Evolutionary conservation across 768 basidiomycete species (phyloP).

Genomic region (Calvatia gigantea): DNA sequence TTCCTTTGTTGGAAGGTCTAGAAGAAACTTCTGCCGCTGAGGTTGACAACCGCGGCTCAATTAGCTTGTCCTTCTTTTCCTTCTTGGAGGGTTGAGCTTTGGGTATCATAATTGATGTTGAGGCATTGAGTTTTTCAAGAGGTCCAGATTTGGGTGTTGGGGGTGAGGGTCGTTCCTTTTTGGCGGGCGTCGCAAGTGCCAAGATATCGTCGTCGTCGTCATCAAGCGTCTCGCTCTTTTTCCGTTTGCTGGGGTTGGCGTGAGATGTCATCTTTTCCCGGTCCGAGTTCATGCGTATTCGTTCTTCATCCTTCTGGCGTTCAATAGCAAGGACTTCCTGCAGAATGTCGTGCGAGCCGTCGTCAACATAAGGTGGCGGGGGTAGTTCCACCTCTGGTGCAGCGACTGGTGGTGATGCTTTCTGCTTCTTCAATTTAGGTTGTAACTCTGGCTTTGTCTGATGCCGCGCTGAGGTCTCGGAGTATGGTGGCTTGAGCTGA

Average conservation of each 20-base stretch:
- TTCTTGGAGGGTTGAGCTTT: constrained; percentile 24
- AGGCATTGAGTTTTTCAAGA: constrained; percentile 8
- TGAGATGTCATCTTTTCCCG: constrained; percentile 34
- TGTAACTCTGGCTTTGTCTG: constrained; percentile 29
- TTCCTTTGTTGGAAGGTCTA: constrained; percentile 60
- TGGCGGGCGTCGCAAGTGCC: constrained; percentile 56
- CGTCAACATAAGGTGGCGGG: constrained; percentile 69
- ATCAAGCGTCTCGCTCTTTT: constrained; percentile 35
- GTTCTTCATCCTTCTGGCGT: constrained; percentile 56
- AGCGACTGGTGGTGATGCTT: constrained; percentile 31
- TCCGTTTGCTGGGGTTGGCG: constrained; percentile 52
- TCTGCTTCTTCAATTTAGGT: constrained; percentile 33
- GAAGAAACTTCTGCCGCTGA: constrained; percentile 27
- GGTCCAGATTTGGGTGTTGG: constrained; percentile 26
- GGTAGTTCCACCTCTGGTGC: constrained; percentile 40
- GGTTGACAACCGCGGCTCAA: constrained; percentile 11
- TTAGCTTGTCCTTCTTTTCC: constrained; percentile 44
- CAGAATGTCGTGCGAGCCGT: constrained; percentile 77
- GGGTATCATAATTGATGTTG: constrained; percentile 15
- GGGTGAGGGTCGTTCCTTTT: constrained; percentile 48
- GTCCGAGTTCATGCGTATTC: constrained; percentile 39
- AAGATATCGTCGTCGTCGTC: constrained; percentile 62
- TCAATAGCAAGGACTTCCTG: constrained; percentile 84
- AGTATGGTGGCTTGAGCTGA: constrained; percentile 30
- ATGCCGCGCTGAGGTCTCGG: constrained; percentile 25